A percentile compares a stretch with the other conserved stretches of the same genome.
phyloP scores from a whole-genome alignment of 441 rosid species.

The Dalechampia spathulata region DNA sequence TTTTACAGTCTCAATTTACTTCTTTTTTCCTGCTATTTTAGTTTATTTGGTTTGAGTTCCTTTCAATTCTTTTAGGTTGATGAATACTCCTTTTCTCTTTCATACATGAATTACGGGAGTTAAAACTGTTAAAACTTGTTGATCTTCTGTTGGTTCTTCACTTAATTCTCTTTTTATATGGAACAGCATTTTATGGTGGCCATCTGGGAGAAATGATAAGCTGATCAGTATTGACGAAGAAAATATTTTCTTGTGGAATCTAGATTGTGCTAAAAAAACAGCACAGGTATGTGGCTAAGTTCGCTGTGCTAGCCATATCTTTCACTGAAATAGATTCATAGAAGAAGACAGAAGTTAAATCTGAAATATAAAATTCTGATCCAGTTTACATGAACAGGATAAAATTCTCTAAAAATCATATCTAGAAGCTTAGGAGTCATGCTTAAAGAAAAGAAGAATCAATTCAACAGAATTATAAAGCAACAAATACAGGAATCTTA shows the following conservation, averaged over 20 bases:
- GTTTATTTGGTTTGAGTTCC: neutral
- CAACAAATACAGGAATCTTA: too few relatives aligned
- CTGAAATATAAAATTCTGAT: too few relatives aligned
- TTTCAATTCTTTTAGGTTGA: neutral
- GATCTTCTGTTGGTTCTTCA: too few relatives aligned
- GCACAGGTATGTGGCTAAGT: slow-evolving; percentile 64
- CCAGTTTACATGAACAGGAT: too few relatives aligned
- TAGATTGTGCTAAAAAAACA: slow-evolving; percentile 64
- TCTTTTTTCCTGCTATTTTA: neutral
- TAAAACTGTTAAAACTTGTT: too few relatives aligned
- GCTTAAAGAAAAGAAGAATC: too few relatives aligned
- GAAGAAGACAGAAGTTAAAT: too few relatives aligned
- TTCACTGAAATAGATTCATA: neutral
- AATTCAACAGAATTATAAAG: too few relatives aligned
- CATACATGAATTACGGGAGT: neutral
- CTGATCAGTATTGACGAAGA: slow-evolving; percentile 78
- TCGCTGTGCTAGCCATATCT: neutral
- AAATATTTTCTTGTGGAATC: slow-evolving; percentile 66
- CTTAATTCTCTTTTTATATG: slow-evolving; percentile 10
- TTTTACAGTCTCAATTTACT: neutral
- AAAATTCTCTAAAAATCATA: too few relatives aligned
- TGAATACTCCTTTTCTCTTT: neutral
- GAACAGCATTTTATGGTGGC: slow-evolving; percentile 81
- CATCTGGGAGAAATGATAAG: slow-evolving; percentile 84
- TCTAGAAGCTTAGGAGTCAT: too few relatives aligned